phyloP scores from a whole-genome alignment of 2,329 filamentous ascomycete species.

The Botrytis aclada region DNA sequence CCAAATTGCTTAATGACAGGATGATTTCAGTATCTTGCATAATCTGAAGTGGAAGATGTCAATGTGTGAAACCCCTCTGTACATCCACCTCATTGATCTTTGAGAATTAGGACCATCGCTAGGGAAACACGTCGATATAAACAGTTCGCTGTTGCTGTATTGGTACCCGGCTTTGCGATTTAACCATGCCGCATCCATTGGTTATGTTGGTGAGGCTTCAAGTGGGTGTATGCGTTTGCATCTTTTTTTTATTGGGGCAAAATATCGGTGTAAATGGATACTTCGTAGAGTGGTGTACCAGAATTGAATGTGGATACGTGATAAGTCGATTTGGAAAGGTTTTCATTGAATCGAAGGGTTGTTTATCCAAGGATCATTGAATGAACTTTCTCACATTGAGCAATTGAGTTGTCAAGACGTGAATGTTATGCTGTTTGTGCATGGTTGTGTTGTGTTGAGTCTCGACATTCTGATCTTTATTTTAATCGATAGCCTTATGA shows the following conservation, averaged over 20 bases:
- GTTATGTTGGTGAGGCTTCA: slow-evolving; percentile 15
- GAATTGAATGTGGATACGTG: slow-evolving; percentile 15
- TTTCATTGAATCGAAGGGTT: background rate
- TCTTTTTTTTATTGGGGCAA: slow-evolving; percentile 20
- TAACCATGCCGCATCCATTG: background rate
- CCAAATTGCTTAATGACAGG: slow-evolving; percentile 2
- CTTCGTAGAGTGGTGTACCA: slow-evolving; percentile 5
- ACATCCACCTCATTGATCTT: slow-evolving; percentile 18
- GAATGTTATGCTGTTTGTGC: background rate
- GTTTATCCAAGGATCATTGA: background rate
- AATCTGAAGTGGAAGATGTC: slow-evolving; percentile 8
- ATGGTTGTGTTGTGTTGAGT: background rate
- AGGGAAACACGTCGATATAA: slow-evolving; percentile 19
- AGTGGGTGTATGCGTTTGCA: slow-evolving; percentile 20
- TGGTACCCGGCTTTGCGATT: background rate
- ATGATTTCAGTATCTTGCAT: background rate
- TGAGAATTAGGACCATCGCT: slow-evolving; percentile 7
- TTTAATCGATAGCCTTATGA: background rate
- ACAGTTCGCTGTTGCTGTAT: slow-evolving; percentile 13
- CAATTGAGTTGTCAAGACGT: background rate
- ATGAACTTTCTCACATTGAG: background rate
- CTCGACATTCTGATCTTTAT: background rate
- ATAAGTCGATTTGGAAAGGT: background rate
- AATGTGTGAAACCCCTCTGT: slow-evolving; percentile 4
- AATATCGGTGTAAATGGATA: slow-evolving; percentile 21